Evolutionary conservation across 805 yeast genomes (phyloP), one percentile per base, ranked within the genome.

Genomic region (Grigorovia humatica): DNA sequence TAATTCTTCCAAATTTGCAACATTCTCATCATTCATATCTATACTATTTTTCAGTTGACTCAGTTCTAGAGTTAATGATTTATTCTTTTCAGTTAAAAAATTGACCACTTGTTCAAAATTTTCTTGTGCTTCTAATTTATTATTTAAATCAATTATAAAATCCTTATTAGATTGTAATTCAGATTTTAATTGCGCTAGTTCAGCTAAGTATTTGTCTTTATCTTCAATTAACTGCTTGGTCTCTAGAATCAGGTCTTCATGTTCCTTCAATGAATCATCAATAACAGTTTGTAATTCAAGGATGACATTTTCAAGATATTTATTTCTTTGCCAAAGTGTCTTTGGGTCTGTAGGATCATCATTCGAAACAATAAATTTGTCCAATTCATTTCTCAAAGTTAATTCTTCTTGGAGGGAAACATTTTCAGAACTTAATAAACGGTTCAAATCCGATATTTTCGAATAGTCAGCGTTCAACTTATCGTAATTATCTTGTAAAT

Each of bases 361-460:
- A 19, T 46, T 35, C 19, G 42, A 43, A 9, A n/a, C 48, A 17
- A 51, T 44, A 32, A 49, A 40, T n/a, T 35, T 46, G 32, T 59
- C 59, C 12, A 58, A 49, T 7, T 52, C 53, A 23, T 56, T 55
- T 4, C 57, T 49, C 1, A 56, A 47, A 18, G 53, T 50, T 8
- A 66, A 32, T 32, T 64, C 68, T 53, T 72, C 74, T 50, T 66
- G 64, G 12, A 71, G 54, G 7, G 65, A 54, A 18, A 61, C 62
- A 27, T 68, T 59, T 35, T 75, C 75, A 0, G 59, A 70, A 6
- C 62, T 63, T 4, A 75, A 55, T 40, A 68, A 68, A 38, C 73
- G 80, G 46, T 74, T 72, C 44, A 82, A 85, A 0, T 77, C 70
- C 0, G 68, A 57, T 12, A 63, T 48, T 13, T 56, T 57, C 51